Conservation (phyloP, 176 grass and related monocot species). For the Melocanna baccifera region DNA sequence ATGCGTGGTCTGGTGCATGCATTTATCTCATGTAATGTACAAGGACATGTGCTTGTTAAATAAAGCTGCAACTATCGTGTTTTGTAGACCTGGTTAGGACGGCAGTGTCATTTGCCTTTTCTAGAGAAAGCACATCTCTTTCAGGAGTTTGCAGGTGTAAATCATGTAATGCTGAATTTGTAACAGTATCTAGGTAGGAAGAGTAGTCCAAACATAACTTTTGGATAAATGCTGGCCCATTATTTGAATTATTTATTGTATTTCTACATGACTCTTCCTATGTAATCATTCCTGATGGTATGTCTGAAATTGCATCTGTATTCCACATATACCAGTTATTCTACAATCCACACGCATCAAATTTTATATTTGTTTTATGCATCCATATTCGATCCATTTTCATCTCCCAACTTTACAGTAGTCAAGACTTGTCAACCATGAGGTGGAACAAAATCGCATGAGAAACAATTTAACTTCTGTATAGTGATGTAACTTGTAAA, state of each 20-base stretch:
- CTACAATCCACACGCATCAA: not conserved
- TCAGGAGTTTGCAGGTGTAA: not conserved
- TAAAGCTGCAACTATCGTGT: not conserved
- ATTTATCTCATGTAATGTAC: not conserved
- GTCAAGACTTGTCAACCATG: not conserved
- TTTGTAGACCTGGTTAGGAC: not conserved
- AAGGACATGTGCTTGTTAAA: not conserved
- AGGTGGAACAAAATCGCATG: not conserved
- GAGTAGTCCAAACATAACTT: not conserved
- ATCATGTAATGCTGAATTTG: not conserved
- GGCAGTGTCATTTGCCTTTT: not conserved
- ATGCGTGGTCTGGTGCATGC: not conserved
- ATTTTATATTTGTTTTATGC: not conserved
- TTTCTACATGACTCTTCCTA: not conserved
- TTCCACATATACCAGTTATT: not conserved
- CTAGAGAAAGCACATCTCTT: not conserved
- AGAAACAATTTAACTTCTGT: not conserved
- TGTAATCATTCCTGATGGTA: not conserved
- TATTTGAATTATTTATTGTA: not conserved
- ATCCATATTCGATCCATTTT: not conserved
- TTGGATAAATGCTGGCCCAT: not conserved
- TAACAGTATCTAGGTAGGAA: not conserved
- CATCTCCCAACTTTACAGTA: not conserved
- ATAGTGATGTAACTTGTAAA: constrained; percentile 9
- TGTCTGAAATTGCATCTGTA: not conserved